Conservation (phyloP, 495 filamentous ascomycete genomes). For the Penicillium verhagenii region DNA sequence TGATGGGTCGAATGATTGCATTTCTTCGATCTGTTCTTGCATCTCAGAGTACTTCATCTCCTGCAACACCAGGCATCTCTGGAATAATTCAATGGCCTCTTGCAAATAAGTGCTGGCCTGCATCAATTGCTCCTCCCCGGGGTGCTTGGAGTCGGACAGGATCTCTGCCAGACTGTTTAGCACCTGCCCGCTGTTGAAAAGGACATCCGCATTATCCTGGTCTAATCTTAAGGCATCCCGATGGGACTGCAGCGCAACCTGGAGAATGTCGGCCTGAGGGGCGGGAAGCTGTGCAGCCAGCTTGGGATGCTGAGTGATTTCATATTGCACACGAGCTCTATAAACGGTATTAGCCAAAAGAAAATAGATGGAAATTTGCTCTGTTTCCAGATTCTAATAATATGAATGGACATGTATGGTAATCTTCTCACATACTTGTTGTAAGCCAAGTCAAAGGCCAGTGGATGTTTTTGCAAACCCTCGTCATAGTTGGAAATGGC, state of each 20-base stretch:
- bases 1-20: slow-evolving; percentile 37
- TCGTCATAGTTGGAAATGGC: slow-evolving; percentile 64
- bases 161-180: slow-evolving; percentile 62
- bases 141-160: slow-evolving; percentile 47
- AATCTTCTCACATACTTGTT: slow-evolving; percentile 71
- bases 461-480: slow-evolving; percentile 56
- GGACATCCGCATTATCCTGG: slow-evolving; percentile 59
- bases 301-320: slow-evolving; percentile 60
- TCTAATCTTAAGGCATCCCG: slow-evolving; percentile 56
- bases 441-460: slow-evolving; percentile 68
- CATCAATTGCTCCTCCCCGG: slow-evolving; percentile 37
- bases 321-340: slow-evolving; percentile 63
- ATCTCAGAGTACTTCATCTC: slow-evolving; percentile 55
- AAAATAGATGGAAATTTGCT: slow-evolving; percentile 21
- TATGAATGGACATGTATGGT: too few relatives aligned
- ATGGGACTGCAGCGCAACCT: slow-evolving; percentile 59
- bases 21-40: slow-evolving; percentile 43
- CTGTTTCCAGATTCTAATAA: too few relatives aligned
- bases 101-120: slow-evolving; percentile 51
- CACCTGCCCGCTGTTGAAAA: slow-evolving; percentile 71
- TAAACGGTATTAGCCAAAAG: neutral
- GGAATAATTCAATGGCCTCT: slow-evolving; percentile 63
- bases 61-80: slow-evolving; percentile 59
- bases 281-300: slow-evolving; percentile 54
- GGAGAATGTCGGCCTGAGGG: slow-evolving; percentile 50